Evolutionary conservation across 805 yeast species (phyloP), one percentile per base, ranked within the genome.

Genomic region (Komagataella populi): DNA sequence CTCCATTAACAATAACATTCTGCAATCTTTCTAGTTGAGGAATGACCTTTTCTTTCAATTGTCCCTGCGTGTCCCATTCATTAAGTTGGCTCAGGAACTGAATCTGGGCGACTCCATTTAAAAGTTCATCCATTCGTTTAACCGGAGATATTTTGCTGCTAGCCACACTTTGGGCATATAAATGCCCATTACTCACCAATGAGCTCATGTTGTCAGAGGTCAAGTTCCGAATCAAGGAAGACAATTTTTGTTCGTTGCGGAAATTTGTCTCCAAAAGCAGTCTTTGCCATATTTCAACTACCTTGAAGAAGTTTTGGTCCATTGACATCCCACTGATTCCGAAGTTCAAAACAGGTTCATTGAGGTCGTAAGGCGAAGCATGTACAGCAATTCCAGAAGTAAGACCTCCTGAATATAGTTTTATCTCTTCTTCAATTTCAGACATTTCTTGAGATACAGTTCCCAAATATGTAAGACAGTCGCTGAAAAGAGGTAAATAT

Each of bases 151-250:
- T 65, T 24, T 77, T 73, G 0, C 96, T 75, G 22, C 78, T 71
- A 2, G 95, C 82, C 58, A 70, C 77, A 4, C 80, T 71, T 57
- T 80, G 75, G 2, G 98, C 96, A 66, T 77, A 90, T 1, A 83
- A 70, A 62, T 93, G 97, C 0, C 99, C 99, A 52, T 84, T 72
- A 52, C 90, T 93, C 7, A 96, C 90, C 50, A 93, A 80, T 6
- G 77, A 71, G 59, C 90, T 82, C 52, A 87, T 70, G 60, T 87
- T 86, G 58, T 87, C 90, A 39, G 89, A 81, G 0, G 86, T 84
- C 59, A 84, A 64, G 45, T 83, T 77, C 59, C 84, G 84, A 46
- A 93, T 78, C 60, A 93, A 70, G 1, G 85, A 79, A 52, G 78
- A 72, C 53, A 93, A 70, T 60, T 89, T 91, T 50, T 81, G 83